These are phyloP conservation scores for Ascochyta clinopodiicola DNA, from an alignment of 2,329 filamentous ascomycete species.

Conservation along the genomic window DNA sequence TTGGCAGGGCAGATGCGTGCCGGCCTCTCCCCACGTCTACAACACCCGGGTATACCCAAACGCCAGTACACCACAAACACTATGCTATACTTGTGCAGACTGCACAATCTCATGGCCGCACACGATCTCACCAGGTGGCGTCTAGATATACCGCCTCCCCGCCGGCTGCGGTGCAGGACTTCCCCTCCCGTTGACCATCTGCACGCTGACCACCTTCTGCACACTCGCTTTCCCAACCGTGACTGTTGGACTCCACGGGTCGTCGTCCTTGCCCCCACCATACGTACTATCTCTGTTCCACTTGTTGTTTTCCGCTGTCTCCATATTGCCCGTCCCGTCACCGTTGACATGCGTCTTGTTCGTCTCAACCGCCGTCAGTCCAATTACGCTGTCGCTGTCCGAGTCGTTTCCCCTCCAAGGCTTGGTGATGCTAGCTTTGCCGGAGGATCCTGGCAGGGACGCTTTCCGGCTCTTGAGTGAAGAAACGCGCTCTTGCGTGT, in stretches of 20 bases:
- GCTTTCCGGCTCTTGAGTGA: conserved; percentile 20
- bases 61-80: conserved; percentile 8
- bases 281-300: conserved; percentile 13
- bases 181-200: conserved; percentile 22
- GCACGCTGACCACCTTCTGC: conserved; percentile 20
- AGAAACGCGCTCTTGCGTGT: conserved; percentile 29
- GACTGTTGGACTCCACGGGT: conserved; percentile 30
- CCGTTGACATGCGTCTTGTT: conserved; percentile 6
- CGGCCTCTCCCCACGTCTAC: conserved; percentile 3
- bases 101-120: background rate
- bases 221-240: conserved; percentile 24
- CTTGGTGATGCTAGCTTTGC: conserved; percentile 6
- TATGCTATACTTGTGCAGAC: background rate
- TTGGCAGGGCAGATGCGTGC: conserved; percentile 7
- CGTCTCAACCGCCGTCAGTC: conserved; percentile 21
- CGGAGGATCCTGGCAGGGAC: conserved; percentile 4
- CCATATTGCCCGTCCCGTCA: background rate
- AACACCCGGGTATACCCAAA: conserved; percentile 14
- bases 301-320: background rate
- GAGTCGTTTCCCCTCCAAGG: conserved; percentile 1
- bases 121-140: background rate
- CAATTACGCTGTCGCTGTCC: conserved; percentile 25
- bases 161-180: conserved; percentile 7
- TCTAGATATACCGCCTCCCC: conserved; percentile 4
- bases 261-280: conserved; percentile 17